Percentiles rank a stretch among this genome's conserved stretches.
Conservation (phyloP, 176 grass and related monocot genomes). For the Canna indica region DNA sequence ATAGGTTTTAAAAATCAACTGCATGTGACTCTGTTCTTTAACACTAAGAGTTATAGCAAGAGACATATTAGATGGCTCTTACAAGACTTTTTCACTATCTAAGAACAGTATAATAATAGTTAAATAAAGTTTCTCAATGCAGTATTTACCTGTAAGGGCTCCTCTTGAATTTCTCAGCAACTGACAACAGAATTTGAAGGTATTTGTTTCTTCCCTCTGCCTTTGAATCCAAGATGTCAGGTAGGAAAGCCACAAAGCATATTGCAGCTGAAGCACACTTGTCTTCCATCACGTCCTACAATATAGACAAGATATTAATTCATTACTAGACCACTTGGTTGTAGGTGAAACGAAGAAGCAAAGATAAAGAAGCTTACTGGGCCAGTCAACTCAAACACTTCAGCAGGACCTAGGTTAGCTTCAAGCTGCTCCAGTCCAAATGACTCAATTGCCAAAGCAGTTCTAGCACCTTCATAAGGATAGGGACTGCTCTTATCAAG, state of each 20-base stretch:
- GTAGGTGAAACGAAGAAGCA: not conserved
- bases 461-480: conserved; percentile 63
- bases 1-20: not conserved
- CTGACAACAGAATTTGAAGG: conserved; percentile 65
- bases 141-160: conserved; percentile 83
- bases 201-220: conserved; percentile 95
- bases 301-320: not conserved
- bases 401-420: conserved; percentile 66
- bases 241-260: conserved; percentile 98
- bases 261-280: conserved; percentile 93
- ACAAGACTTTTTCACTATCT: not conserved
- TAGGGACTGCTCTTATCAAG: conserved; percentile 74
- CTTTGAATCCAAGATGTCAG: conserved; percentile 96
- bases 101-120: not conserved
- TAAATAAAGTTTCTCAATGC: conserved; percentile 12
- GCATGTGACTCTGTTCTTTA: not conserved
- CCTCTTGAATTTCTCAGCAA: conserved; percentile 86
- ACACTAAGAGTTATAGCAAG: not conserved
- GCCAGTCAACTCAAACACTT: conserved; percentile 76
- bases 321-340: not conserved
- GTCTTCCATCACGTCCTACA: conserved; percentile 81
- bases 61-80: not conserved
- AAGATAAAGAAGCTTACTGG: conserved; percentile 32
- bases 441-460: conserved; percentile 69
- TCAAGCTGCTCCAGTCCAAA: conserved; percentile 84